These are phyloP conservation scores for Asterochloris erici DNA, from an alignment of 139 green algal species.

Conservation along the genomic window DNA sequence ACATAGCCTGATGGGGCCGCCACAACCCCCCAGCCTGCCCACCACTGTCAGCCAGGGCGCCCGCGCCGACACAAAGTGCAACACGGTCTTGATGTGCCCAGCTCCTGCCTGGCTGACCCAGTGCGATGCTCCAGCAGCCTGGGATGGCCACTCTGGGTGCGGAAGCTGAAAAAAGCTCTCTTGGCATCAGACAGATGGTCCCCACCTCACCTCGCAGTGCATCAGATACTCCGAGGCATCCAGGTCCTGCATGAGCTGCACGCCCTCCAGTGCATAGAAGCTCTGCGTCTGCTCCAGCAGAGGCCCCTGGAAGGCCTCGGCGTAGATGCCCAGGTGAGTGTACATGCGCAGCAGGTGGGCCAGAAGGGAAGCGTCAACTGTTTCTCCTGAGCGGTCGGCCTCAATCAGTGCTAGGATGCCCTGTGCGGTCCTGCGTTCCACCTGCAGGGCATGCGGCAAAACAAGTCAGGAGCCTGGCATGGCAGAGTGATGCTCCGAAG, in stretches of 20 bases:
- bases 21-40: no score
- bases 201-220: slow-evolving; percentile 72
- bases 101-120: no score
- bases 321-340: slow-evolving; percentile 72
- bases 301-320: slow-evolving; percentile 44
- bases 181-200: background rate
- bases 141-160: no score
- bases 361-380: slow-evolving; percentile 72
- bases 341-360: slow-evolving; percentile 75
- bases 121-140: no score
- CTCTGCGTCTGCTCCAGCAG: slow-evolving; percentile 21
- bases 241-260: slow-evolving; percentile 51
- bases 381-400: slow-evolving; percentile 70
- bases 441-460: slow-evolving; percentile 36
- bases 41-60: no score
- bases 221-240: slow-evolving; percentile 86
- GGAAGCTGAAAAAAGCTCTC: background rate
- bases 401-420: slow-evolving; percentile 71
- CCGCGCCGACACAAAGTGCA: no score
- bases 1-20: no score
- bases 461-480: no score
- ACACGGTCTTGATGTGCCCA: no score
- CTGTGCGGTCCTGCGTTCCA: slow-evolving; percentile 54
- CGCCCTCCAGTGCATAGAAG: slow-evolving; percentile 71
- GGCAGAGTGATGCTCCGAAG: no score